These are phyloP conservation scores for Tylopilus subfusipes DNA, from an alignment of 768 basidiomycete species.

Conservation along the genomic window DNA sequence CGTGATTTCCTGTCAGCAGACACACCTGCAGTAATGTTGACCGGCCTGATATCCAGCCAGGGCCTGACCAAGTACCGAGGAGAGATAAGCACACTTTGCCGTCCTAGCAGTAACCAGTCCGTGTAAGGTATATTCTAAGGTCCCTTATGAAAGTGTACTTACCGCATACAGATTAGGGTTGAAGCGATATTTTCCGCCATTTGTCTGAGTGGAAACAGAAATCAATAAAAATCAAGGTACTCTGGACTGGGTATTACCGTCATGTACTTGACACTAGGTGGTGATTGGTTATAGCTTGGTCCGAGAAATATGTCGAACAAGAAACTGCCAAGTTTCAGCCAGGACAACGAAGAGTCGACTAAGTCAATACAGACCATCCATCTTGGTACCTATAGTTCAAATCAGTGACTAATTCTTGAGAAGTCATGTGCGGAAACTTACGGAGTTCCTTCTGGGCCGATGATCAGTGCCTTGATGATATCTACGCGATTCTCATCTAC, in stretches of 20 bases:
- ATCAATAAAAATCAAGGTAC: conserved; percentile 12
- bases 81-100: conserved; percentile 93
- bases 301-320: conserved; percentile 94
- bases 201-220: conserved; percentile 43
- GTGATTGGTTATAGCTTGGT: conserved; percentile 81
- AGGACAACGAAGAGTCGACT: neutral
- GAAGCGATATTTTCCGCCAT: conserved; percentile 85
- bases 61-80: conserved; percentile 89
- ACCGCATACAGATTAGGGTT: conserved; percentile 95
- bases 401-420: conserved; percentile 2
- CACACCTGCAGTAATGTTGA: conserved; percentile 83
- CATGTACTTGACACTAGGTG: conserved; percentile 73
- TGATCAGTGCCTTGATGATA: conserved; percentile 87
- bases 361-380: conserved; percentile 62
- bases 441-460: conserved; percentile 93
- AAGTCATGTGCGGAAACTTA: conserved; percentile 38
- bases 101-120: conserved; percentile 47
- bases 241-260: conserved; percentile 34
- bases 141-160: conserved; percentile 23
- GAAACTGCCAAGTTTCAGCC: conserved; percentile 38
- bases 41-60: conserved; percentile 89
- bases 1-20: neutral
- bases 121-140: neutral
- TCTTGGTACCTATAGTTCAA: conserved; percentile 67
- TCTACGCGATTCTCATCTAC: conserved; percentile 93